A percentile compares a stretch with the other conserved stretches of the same genome.
Evolutionary conservation across 1,139 yeast species (phyloP).

Genomic region (Candida sp.): DNA sequence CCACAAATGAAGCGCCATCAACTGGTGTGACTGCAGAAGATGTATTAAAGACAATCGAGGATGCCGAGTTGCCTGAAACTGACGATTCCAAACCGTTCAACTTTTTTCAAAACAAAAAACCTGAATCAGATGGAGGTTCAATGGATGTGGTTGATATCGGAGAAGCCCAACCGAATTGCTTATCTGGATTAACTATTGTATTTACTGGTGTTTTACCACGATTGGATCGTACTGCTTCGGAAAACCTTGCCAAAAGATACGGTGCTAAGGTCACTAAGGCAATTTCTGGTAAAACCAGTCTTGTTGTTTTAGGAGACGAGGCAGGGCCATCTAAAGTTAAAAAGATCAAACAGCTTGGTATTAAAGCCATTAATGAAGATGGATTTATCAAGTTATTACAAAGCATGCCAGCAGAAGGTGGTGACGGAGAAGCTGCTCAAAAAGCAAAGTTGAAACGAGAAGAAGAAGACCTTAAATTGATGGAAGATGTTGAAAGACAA

Average conservation of each 20-base stretch:
- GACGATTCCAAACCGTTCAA: conserved; percentile 52
- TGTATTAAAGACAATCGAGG: conserved; percentile 59
- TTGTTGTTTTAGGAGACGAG: conserved; percentile 91
- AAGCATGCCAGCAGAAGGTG: conserved; percentile 92
- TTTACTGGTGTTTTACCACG: conserved; percentile 89
- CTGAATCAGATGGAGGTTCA: conserved; percentile 18
- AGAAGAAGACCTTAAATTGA: conserved; percentile 55
- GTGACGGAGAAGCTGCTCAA: conserved; percentile 73
- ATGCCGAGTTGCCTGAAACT: conserved; percentile 62
- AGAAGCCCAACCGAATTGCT: conserved; percentile 77
- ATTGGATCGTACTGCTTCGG: conserved; percentile 74
- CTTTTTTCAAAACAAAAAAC: conserved; percentile 48
- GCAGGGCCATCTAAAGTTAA: conserved; percentile 97
- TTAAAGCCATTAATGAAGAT: conserved; percentile 82
- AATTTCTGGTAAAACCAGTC: conserved; percentile 79
- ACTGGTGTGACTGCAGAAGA: conserved; percentile 44
- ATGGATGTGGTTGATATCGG: conserved; percentile 48
- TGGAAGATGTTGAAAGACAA: conserved; percentile 24
- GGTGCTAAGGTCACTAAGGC: conserved; percentile 96
- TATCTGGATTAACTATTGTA: conserved; percentile 84
- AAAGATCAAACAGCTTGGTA: conserved; percentile 66
- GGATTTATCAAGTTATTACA: conserved; percentile 75
- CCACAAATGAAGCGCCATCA: conserved; percentile 4
- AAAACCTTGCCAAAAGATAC: conserved; percentile 71
- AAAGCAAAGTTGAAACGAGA: conserved; percentile 68